Evolutionary conservation across 495 filamentous ascomycete species (phyloP).

Genomic region (Ramalina peruviana): DNA sequence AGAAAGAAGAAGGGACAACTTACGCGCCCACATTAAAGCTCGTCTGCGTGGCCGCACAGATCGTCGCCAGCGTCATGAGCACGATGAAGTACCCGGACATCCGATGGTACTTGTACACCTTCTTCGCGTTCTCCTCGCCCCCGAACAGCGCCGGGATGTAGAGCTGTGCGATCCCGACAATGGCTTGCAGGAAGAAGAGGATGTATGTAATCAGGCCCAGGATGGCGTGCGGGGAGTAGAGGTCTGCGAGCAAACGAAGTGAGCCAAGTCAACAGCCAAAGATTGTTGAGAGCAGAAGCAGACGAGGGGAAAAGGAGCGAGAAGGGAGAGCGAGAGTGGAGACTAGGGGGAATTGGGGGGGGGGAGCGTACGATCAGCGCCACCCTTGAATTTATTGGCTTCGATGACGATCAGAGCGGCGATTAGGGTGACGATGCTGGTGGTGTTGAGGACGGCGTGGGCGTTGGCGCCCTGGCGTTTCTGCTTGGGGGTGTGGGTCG

Average conservation of each 20-base stretch:
- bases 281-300: neutral
- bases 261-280: neutral
- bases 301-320: neutral
- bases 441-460: constrained; percentile 52
- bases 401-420: constrained; percentile 67
- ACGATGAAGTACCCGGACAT: constrained; percentile 62
- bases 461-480: constrained; percentile 57
- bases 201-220: constrained; percentile 68
- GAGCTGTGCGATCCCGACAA: constrained; percentile 69
- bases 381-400: constrained; percentile 56
- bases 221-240: constrained; percentile 65
- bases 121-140: constrained; percentile 64
- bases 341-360: neutral
- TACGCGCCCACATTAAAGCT: constrained; percentile 41
- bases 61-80: constrained; percentile 53
- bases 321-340: neutral
- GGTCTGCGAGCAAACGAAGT: constrained; percentile 25
- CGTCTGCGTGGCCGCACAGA: constrained; percentile 64
- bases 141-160: constrained; percentile 59
- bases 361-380: constrained; percentile 24
- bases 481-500: constrained; percentile 60
- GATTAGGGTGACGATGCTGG: constrained; percentile 46
- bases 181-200: constrained; percentile 53
- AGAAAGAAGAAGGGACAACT: neutral
- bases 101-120: constrained; percentile 80